Base-by-base conservation (phyloP, 257 asterid species). In the Forsythia viridissima region DNA sequence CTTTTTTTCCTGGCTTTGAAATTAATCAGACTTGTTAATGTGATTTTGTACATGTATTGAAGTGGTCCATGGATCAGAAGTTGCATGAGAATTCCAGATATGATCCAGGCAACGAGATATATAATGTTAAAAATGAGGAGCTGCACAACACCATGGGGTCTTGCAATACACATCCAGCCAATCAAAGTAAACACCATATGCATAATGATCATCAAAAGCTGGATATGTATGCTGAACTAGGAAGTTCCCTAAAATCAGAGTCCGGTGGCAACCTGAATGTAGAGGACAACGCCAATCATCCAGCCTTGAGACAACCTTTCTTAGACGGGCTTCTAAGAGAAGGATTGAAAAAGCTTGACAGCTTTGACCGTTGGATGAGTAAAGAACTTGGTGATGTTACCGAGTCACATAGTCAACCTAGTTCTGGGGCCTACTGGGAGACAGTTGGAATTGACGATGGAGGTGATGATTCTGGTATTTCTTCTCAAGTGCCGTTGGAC, bases 351-450 rank as follows among this genome's bases (percentile, higher is more conserved):
- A 95, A 95, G 89, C 92, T 95, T 11, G 99, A 95, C 83, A 95
- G 99, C 89, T 95, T 95, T 84, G 99, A 93, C 82, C 93, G 97
- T 59, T 95, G 98, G 99, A 89, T 95, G 88, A 91, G 93, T 83
- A 93, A 86, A 88, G 99, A 95, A 85, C 96, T 95, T 18, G 99
- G 88, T 69, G 99, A 95, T 85, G 97, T 95, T 43, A 84, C 91
- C 71, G 97, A 91, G 84, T 79, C 96, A 52, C 85, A 84, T 76
- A 43, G 83, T 83, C 93, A 87, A 81, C 81, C 97, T 72, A 82
- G 80, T 84, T 86, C 96, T 72, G 90, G 87, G 76, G 73, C 82
- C 73, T 87, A 91, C 86, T 94, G 99, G 99, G 98, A 87, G 82
- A 81, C 82, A 78, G 96, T 90, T 76, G 89, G 86, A 79, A 84